phyloP scores from a whole-genome alignment of 2,329 filamentous ascomycete species.

The Xylaria sp. region DNA sequence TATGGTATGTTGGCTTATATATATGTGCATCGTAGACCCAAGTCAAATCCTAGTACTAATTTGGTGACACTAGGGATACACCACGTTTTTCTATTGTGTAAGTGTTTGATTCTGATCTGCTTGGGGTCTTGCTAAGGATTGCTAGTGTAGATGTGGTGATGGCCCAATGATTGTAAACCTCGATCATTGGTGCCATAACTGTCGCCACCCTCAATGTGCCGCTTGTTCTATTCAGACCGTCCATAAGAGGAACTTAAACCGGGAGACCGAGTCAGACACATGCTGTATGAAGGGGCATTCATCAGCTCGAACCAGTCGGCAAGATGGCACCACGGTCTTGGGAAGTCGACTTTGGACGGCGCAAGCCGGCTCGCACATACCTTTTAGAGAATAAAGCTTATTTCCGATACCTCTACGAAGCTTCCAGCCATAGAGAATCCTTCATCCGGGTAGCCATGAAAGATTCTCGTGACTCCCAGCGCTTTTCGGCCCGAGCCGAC shows the following conservation, averaged over 20 bases:
- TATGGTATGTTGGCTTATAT: slow-evolving; percentile 8
- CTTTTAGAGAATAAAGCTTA: slow-evolving; percentile 22
- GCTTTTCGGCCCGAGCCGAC: slow-evolving; percentile 25
- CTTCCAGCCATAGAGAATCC: slow-evolving; percentile 1
- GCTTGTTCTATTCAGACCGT: neutral
- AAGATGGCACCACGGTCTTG: slow-evolving; percentile 10
- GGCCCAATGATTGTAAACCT: neutral
- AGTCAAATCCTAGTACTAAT: neutral
- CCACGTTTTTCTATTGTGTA: neutral
- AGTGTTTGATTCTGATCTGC: neutral
- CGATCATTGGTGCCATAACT: neutral
- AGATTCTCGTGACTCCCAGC: slow-evolving; percentile 25
- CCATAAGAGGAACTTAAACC: neutral
- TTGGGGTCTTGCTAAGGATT: neutral
- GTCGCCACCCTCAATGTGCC: neutral
- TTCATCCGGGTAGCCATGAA: slow-evolving; percentile 24
- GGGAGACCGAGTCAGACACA: too few relatives aligned
- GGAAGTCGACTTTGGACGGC: slow-evolving; percentile 22
- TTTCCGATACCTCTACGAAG: slow-evolving; percentile 22
- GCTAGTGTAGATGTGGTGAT: neutral
- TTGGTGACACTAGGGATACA: neutral
- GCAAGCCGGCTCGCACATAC: slow-evolving; percentile 21
- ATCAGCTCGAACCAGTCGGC: too few relatives aligned
- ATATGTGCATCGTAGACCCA: neutral
- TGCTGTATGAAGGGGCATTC: slow-evolving; percentile 1